A percentile compares a stretch with the other conserved stretches of the same genome.
Conservation (phyloP, 2,329 filamentous ascomycete genomes). For the Kalaharituber pfeilii region DNA sequence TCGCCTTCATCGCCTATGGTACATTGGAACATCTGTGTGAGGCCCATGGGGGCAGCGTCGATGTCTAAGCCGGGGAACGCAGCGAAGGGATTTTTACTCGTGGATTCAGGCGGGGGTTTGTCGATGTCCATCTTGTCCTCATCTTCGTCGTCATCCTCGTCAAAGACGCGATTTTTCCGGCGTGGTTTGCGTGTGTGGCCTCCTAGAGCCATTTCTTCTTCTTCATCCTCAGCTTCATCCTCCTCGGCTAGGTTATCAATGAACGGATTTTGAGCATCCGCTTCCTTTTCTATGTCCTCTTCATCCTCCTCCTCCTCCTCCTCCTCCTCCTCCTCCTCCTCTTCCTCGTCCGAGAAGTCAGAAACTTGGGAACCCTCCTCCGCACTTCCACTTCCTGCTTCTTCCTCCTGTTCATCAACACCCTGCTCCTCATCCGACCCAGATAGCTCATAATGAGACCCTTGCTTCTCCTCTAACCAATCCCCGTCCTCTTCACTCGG, state of each 20-base stretch:
- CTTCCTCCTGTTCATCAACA: conserved; percentile 27
- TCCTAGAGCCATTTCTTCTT: conserved; percentile 14
- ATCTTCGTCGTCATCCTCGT: conserved; percentile 26
- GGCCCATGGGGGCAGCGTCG: conserved; percentile 9
- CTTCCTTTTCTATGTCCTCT: conserved; percentile 18
- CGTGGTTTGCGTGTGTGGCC: conserved; percentile 7
- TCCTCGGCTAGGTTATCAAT: conserved; percentile 16
- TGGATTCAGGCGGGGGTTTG: conserved; percentile 1
- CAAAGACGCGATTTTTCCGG: conserved; percentile 23
- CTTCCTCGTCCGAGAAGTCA: conserved; percentile 27
- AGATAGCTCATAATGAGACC: conserved; percentile 31
- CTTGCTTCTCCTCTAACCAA: conserved; percentile 23
- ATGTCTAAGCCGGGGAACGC: conserved; percentile 5
- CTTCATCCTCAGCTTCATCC: conserved; percentile 19
- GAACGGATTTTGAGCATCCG: conserved; percentile 17
- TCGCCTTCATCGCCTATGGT: conserved; percentile 7
- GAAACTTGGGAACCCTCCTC: conserved; percentile 28
- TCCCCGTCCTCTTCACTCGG: conserved; percentile 33
- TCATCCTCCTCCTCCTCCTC: conserved; percentile 21
- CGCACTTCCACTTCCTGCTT: conserved; percentile 22
- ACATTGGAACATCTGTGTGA: conserved; percentile 17
- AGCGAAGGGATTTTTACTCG: background rate
- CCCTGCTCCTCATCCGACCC: conserved; percentile 27
- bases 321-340: background rate
- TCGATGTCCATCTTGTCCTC: conserved; percentile 13